Evolutionary conservation across 2,329 filamentous ascomycete genomes (phyloP).

Genomic region (Aureobasidium sp.): DNA sequence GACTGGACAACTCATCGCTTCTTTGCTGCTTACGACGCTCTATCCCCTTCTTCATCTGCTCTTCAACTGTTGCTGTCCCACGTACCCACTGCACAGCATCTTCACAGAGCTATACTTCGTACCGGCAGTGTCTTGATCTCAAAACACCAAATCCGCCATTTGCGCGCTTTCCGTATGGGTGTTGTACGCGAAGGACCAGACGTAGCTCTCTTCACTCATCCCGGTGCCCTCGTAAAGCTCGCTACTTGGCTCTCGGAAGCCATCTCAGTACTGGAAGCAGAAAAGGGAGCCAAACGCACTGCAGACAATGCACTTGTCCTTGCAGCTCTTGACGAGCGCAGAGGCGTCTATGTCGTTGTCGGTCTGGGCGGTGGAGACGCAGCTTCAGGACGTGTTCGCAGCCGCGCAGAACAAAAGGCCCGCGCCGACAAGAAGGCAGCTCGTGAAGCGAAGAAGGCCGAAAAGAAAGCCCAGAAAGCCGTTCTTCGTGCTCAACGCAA

Average conservation of each 20-base stretch:
- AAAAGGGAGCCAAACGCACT: constrained; percentile 50
- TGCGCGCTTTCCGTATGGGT: constrained; percentile 88
- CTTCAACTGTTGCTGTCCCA: constrained; percentile 68
- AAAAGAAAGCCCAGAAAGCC: constrained; percentile 46
- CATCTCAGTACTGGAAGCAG: constrained; percentile 78
- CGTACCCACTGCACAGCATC: constrained; percentile 74
- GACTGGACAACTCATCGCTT: constrained; percentile 45
- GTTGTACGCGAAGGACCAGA: constrained; percentile 94
- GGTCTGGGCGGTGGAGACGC: constrained; percentile 76
- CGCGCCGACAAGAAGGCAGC: constrained; percentile 55
- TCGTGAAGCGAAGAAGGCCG: constrained; percentile 43
- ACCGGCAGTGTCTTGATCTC: constrained; percentile 86
- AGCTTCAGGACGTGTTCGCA: constrained; percentile 48
- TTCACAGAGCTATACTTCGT: constrained; percentile 86
- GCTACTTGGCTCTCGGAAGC: constrained; percentile 93
- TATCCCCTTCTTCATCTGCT: constrained; percentile 41
- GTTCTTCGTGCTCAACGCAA: constrained; percentile 49
- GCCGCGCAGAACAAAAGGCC: constrained; percentile 37
- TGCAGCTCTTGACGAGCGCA: constrained; percentile 76
- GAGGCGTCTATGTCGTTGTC: constrained; percentile 85
- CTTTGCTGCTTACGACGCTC: constrained; percentile 51
- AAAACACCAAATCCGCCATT: constrained; percentile 87
- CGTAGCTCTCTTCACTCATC: constrained; percentile 83
- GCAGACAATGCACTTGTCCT: constrained; percentile 76
- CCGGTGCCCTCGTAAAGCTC: constrained; percentile 84